phyloP scores from a whole-genome alignment of 1,284 basidiomycete species.

The Ustilago crameri region DNA sequence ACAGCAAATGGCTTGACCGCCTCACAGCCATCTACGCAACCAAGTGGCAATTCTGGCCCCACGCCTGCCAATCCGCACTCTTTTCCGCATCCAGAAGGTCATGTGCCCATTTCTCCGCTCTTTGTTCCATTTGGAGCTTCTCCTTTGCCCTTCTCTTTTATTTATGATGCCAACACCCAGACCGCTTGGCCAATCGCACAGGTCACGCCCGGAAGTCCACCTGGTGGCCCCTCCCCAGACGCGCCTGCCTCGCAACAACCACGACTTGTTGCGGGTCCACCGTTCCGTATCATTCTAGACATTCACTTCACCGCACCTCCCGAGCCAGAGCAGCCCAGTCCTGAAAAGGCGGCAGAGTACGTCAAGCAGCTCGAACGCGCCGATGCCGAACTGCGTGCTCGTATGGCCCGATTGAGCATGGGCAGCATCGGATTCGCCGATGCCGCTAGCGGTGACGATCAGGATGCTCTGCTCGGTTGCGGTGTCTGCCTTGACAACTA shows the following conservation, averaged over 20 bases:
- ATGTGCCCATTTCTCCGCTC: conserved; percentile 52
- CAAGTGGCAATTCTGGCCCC: background rate
- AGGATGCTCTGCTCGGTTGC: conserved; percentile 52
- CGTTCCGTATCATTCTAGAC: conserved; percentile 56
- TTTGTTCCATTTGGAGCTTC: conserved; percentile 58
- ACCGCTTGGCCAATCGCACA: conserved; percentile 60
- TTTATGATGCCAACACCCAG: conserved; percentile 54
- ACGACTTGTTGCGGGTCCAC: conserved; percentile 52
- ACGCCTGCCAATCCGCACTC: conserved; percentile 6
- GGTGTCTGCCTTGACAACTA: conserved; percentile 64
- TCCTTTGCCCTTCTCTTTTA: conserved; percentile 59
- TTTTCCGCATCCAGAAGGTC: conserved; percentile 32
- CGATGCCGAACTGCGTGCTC: conserved; percentile 61
- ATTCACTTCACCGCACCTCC: conserved; percentile 42
- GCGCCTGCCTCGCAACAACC: conserved; percentile 37
- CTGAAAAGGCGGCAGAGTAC: conserved; percentile 43
- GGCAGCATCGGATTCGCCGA: conserved; percentile 53
- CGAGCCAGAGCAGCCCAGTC: conserved; percentile 46
- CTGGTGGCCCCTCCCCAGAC: conserved; percentile 32
- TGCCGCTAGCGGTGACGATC: conserved; percentile 4
- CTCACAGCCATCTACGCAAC: background rate
- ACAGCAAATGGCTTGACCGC: background rate
- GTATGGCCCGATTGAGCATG: conserved; percentile 62
- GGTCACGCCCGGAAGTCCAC: conserved; percentile 33
- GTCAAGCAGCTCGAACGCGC: conserved; percentile 60